Evolutionary conservation across 768 basidiomycete species (phyloP).

Genomic region (Termitomyces sp.): DNA sequence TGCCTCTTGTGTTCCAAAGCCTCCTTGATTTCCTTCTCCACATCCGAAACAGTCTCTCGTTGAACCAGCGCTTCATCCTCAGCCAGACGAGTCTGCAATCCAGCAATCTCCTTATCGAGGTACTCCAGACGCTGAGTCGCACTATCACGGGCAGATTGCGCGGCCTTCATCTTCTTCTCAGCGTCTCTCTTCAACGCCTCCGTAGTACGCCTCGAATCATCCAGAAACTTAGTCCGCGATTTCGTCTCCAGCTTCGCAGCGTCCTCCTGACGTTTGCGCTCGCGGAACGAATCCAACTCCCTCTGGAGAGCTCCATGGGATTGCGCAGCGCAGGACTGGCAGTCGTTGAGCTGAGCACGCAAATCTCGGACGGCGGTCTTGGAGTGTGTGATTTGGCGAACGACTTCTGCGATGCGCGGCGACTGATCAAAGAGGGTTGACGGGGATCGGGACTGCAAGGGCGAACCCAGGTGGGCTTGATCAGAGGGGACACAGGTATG

Average conservation of each 20-base stretch:
- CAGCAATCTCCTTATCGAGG: constrained; percentile 56
- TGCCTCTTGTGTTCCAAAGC: constrained; percentile 51
- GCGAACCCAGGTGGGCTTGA: constrained; percentile 22
- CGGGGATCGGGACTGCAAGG: constrained; percentile 29
- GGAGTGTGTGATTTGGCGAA: constrained; percentile 62
- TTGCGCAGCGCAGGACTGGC: constrained; percentile 46
- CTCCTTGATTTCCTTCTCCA: constrained; percentile 46
- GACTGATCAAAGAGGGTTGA: constrained; percentile 55
- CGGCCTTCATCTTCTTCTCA: constrained; percentile 80
- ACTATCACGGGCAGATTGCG: constrained; percentile 57
- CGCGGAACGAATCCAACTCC: constrained; percentile 69
- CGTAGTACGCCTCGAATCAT: constrained; percentile 80
- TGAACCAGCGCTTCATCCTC: constrained; percentile 50
- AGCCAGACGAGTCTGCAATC: constrained; percentile 44
- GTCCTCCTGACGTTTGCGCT: constrained; percentile 81
- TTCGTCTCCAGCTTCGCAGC: constrained; percentile 71
- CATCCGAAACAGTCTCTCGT: constrained; percentile 37
- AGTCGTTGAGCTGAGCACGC: constrained; percentile 61
- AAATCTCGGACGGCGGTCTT: constrained; percentile 63
- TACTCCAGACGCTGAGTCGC: constrained; percentile 50
- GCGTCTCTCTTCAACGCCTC: constrained; percentile 79
- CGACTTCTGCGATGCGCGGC: constrained; percentile 66
- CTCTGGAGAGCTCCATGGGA: constrained; percentile 61
- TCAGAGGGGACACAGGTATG: constrained; percentile 24
- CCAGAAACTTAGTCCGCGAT: constrained; percentile 74